Conservation (phyloP, 2,329 filamentous ascomycete genomes). For the Pseudogymnoascus sp. region DNA sequence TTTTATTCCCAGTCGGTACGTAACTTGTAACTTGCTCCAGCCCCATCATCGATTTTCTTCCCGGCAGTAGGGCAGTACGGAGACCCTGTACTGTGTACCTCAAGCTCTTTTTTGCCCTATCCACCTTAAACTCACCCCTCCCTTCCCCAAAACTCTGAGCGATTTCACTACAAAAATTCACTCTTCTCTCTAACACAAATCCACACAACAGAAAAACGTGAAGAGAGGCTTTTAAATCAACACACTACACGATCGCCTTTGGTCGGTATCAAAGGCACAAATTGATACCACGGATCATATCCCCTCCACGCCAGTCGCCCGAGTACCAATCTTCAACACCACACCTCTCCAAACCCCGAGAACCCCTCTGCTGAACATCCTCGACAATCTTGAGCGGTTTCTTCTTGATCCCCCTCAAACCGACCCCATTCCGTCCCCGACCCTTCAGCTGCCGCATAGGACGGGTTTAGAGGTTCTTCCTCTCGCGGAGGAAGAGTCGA, state of each 20-base stretch:
- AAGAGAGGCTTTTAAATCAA: neutral
- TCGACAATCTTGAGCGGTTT: constrained; percentile 41
- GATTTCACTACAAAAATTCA: neutral
- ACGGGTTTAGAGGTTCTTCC: constrained; percentile 97
- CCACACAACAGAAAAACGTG: neutral
- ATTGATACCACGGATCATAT: constrained; percentile 41
- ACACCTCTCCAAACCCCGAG: constrained; percentile 20
- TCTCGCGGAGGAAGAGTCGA: constrained; percentile 99
- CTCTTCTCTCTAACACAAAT: neutral
- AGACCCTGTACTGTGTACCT: neutral
- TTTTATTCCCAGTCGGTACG: neutral
- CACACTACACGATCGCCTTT: constrained; percentile 44
- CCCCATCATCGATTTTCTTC: neutral
- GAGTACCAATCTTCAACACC: constrained; percentile 63
- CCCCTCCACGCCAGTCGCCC: constrained; percentile 22
- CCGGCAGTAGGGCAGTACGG: neutral
- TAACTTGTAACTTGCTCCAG: neutral
- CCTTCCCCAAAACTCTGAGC: neutral
- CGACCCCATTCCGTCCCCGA: constrained; percentile 48
- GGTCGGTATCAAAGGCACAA: constrained; percentile 51
- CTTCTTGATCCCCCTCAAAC: constrained; percentile 42
- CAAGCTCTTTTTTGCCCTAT: neutral
- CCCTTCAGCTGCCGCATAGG: constrained; percentile 99
- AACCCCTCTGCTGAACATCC: constrained; percentile 11
- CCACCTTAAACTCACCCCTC: neutral